Base-by-base conservation (phyloP, 192 early-diverging fungal species). In the Rhizophlyctis rosea region DNA sequence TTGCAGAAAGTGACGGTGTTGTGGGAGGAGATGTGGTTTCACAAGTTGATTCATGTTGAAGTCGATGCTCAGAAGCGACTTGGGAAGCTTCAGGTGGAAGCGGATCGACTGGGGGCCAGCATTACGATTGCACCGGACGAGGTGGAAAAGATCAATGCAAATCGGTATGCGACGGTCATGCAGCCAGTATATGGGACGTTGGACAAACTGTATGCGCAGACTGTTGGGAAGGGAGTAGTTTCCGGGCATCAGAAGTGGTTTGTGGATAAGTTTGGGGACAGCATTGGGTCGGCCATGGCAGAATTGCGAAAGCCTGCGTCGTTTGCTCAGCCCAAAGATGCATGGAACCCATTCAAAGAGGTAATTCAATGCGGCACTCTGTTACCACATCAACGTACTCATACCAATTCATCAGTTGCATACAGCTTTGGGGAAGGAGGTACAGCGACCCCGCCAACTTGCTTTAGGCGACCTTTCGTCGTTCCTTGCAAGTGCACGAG, bases 1-100 rank as follows among this genome's bases (percentile, higher is more conserved):
- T 66, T 92, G 23, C 80, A 87, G 44, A 71, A 80, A 28, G 69
- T 90, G 0, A 88, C 91, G 0, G 88, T 93, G 25, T 62, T 93
- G 2, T 90, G 90, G 86, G 90, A 92, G 61, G 91, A 93, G 71
- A 73, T 72, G 18, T 91, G 89, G 89, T 68, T 84, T n/a, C 82
- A 90, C 55, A 78, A 76, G 64, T 81, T 93, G 25, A 71, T 76
- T 7, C 67, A 78, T 9, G 34, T 90, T 24, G 75, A 87, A 23
- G 59, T 68, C 29, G 87, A 90, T 44, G 70, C 81, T 1, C 74
- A 69, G 50, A 78, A 76, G 50, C 70, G 82, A 39, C 64, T 87
- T 3, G 68, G 78, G 21, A 76, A 78, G 23, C 62, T 92, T 5
- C 72, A 80, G 16, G 68, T 75, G 14, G 89, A 90, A 57, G 67